Conservation (phyloP, 2,329 filamentous ascomycete species). For the Kalmusia sp. region DNA sequence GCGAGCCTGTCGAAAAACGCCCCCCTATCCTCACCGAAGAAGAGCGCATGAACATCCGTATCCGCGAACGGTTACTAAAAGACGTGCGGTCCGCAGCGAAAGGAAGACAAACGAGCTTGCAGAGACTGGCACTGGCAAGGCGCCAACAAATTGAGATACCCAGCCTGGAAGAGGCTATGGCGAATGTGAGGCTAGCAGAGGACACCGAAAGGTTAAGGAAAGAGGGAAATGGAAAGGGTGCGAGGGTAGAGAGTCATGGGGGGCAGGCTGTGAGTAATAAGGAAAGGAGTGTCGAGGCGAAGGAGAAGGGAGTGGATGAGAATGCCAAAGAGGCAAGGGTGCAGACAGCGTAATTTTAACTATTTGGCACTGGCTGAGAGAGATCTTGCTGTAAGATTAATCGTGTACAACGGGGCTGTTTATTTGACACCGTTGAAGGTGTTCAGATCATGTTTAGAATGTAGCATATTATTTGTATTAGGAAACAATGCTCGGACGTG, state of each 20-base stretch:
- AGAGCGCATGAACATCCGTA: conserved; percentile 64
- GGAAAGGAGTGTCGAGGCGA: conserved; percentile 31
- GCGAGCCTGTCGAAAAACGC: conserved; percentile 67
- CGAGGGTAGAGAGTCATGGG: conserved; percentile 25
- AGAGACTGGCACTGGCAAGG: conserved; percentile 35
- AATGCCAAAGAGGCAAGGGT: conserved; percentile 29
- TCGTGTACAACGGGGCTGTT: conserved; percentile 1
- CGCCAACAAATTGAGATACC: conserved; percentile 37
- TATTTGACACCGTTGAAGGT: neutral
- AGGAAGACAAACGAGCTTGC: conserved; percentile 35
- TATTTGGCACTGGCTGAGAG: neutral
- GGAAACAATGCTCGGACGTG: conserved; percentile 6
- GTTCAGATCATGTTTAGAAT: neutral
- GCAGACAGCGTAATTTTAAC: conserved; percentile 25
- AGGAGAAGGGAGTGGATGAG: conserved; percentile 31
- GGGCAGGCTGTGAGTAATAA: conserved; percentile 35
- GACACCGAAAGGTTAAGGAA: conserved; percentile 23
- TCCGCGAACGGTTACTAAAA: conserved; percentile 65
- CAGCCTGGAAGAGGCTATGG: conserved; percentile 39
- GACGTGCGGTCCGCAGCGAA: conserved; percentile 57
- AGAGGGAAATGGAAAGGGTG: conserved; percentile 7
- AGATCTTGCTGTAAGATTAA: conserved; percentile 5
- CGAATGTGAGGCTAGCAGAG: conserved; percentile 31
- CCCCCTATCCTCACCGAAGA: conserved; percentile 70
- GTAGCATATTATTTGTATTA: conserved; percentile 11